Evolutionary conservation across 2,329 filamentous ascomycete species (phyloP).

Genomic region (Exophiala oligosperma): DNA sequence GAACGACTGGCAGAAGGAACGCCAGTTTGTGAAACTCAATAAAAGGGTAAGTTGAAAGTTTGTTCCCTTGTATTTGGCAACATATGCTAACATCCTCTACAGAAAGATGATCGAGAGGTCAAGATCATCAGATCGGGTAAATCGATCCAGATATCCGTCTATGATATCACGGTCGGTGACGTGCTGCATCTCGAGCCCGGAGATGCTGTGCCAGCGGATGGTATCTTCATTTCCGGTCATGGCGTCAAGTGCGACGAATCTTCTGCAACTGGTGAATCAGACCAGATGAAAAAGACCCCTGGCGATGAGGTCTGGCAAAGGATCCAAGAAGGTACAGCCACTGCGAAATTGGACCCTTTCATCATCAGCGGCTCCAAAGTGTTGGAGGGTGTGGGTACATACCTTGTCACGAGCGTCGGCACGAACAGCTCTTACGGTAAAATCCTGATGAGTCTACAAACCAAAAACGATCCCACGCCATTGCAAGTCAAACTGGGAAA

Average conservation of each 20-base stretch:
- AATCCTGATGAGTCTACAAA: constrained; percentile 72
- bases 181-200: constrained; percentile 68
- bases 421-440: constrained; percentile 73
- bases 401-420: constrained; percentile 73
- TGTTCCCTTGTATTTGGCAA: no score
- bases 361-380: constrained; percentile 81
- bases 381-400: constrained; percentile 75
- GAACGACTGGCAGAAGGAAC: constrained; percentile 69
- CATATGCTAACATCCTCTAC: no score
- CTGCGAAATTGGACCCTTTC: constrained; percentile 64
- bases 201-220: constrained; percentile 70
- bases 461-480: constrained; percentile 72
- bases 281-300: constrained; percentile 66
- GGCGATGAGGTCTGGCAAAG: constrained; percentile 60
- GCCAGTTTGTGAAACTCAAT: constrained; percentile 65
- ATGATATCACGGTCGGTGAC: constrained; percentile 69
- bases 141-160: constrained; percentile 63
- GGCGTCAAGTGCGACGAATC: constrained; percentile 72
- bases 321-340: constrained; percentile 53
- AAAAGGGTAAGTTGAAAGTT: constrained; percentile 26
- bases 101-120: constrained; percentile 63
- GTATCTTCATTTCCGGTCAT: constrained; percentile 66
- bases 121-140: constrained; percentile 68
- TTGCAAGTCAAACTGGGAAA: constrained; percentile 74
- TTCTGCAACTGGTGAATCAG: constrained; percentile 72